These are phyloP conservation scores for Mediolabrus comicus DNA, from an alignment of 108 stramenopile genomes.

Conservation along the genomic window DNA sequence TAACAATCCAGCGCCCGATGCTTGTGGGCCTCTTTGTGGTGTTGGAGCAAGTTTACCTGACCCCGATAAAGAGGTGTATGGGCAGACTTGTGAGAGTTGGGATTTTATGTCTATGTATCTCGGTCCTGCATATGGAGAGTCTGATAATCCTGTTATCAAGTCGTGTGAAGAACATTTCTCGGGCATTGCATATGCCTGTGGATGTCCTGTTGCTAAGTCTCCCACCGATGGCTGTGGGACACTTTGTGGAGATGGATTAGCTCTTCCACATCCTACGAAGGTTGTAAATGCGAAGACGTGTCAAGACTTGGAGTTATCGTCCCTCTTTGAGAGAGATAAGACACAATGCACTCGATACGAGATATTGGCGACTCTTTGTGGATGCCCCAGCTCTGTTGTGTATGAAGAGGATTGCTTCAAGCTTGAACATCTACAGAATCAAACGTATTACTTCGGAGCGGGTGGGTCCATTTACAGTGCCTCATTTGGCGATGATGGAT, in stretches of 20 bases:
- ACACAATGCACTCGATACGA: neutral
- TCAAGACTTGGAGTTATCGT: neutral
- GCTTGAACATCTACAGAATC: neutral
- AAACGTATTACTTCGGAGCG: neutral
- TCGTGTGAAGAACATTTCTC: neutral
- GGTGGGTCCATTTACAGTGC: neutral
- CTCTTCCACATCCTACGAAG: neutral
- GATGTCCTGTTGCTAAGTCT: neutral
- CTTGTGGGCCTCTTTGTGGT: slow-evolving; percentile 4
- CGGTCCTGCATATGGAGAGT: neutral
- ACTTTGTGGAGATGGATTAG: neutral
- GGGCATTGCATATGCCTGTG: neutral
- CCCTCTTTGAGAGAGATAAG: neutral
- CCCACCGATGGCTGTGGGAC: neutral
- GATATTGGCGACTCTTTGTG: neutral
- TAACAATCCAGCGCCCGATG: neutral
- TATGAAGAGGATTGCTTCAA: neutral
- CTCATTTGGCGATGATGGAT: neutral
- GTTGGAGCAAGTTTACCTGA: neutral
- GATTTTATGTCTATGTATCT: neutral
- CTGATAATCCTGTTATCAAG: neutral
- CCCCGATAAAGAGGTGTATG: neutral
- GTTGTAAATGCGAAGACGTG: neutral
- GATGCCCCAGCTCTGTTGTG: neutral
- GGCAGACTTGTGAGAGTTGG: slow-evolving; percentile 4